phyloP scores from a whole-genome alignment of 1,284 basidiomycete species.

The Ganoderma leucocontextum region DNA sequence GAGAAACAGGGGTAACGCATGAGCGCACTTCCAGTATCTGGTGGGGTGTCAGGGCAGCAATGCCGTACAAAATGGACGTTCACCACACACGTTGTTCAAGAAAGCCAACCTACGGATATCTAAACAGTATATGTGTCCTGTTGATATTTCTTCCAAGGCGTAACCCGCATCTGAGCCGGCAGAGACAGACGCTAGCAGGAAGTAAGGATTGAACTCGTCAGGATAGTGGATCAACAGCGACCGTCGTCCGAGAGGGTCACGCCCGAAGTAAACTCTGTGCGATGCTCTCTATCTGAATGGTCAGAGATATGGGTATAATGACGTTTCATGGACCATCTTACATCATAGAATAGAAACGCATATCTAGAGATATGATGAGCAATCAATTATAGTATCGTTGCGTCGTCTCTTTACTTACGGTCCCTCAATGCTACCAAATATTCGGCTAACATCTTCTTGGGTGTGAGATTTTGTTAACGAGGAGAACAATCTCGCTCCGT shows the following conservation, averaged over 20 bases:
- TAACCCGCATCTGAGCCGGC: conserved; percentile 52
- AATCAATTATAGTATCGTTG: not conserved
- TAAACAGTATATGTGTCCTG: conserved; percentile 57
- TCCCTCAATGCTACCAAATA: conserved; percentile 80
- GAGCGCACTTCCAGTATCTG: conserved; percentile 16
- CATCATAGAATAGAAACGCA: conserved; percentile 84
- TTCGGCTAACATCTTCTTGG: conserved; percentile 52
- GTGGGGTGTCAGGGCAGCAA: not conserved
- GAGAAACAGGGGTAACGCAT: conserved; percentile 10
- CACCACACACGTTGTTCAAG: conserved; percentile 15
- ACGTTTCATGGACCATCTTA: conserved; percentile 40
- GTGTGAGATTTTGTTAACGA: conserved; percentile 51
- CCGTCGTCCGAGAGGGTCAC: conserved; percentile 92
- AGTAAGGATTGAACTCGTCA: conserved; percentile 53
- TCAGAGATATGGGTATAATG: not conserved
- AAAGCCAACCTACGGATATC: not conserved
- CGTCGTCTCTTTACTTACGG: conserved; percentile 67
- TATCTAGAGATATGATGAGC: conserved; percentile 59
- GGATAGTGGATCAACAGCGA: conserved; percentile 82
- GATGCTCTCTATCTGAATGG: not conserved
- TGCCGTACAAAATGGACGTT: too few relatives aligned
- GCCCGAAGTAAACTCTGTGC: conserved; percentile 52
- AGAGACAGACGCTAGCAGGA: conserved; percentile 76
- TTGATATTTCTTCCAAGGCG: conserved; percentile 69
- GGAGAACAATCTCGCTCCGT: conserved; percentile 75